Evolutionary conservation across 805 yeast species (phyloP).

Genomic region (Blastobotrys mokoenaii): DNA sequence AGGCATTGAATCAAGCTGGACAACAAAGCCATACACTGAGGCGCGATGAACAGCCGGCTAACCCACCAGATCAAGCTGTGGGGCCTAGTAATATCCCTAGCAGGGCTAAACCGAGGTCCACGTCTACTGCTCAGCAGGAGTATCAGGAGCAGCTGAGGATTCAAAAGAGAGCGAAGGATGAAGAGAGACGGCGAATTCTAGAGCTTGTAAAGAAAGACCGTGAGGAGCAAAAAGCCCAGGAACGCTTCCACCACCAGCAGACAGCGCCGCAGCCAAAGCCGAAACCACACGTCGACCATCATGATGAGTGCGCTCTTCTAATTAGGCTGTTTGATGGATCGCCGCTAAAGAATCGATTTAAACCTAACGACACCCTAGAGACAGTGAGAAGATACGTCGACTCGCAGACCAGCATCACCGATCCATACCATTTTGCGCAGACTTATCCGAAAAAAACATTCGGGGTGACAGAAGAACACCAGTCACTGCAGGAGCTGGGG

Average conservation of each 20-base stretch:
- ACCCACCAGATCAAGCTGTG: background rate
- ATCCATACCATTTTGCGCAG: constrained; percentile 43
- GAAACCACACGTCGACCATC: constrained; percentile 9
- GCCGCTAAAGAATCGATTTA: constrained; percentile 45
- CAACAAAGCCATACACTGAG: too few species aligned
- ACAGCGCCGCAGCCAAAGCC: background rate
- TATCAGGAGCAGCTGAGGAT: constrained; percentile 10
- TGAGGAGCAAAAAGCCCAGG: constrained; percentile 32
- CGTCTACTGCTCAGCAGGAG: constrained; percentile 1
- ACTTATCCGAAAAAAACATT: constrained; percentile 57
- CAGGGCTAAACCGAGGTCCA: background rate
- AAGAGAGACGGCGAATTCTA: constrained; percentile 50
- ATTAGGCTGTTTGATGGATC: constrained; percentile 63
- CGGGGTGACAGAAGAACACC: constrained; percentile 51
- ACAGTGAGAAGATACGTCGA: constrained; percentile 60
- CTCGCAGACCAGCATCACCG: constrained; percentile 38
- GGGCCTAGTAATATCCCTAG: too few species aligned
- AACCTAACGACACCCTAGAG: constrained; percentile 36
- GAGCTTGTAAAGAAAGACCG: constrained; percentile 45
- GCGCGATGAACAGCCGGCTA: too few species aligned
- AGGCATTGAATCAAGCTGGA: too few species aligned
- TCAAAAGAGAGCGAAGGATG: constrained; percentile 19
- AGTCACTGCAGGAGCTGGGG: constrained; percentile 44
- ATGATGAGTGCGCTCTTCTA: constrained; percentile 37
- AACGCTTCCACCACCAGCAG: constrained; percentile 12